Conservation (phyloP, 2,329 filamentous ascomycete species). For the Mycosphaerella sp. region DNA sequence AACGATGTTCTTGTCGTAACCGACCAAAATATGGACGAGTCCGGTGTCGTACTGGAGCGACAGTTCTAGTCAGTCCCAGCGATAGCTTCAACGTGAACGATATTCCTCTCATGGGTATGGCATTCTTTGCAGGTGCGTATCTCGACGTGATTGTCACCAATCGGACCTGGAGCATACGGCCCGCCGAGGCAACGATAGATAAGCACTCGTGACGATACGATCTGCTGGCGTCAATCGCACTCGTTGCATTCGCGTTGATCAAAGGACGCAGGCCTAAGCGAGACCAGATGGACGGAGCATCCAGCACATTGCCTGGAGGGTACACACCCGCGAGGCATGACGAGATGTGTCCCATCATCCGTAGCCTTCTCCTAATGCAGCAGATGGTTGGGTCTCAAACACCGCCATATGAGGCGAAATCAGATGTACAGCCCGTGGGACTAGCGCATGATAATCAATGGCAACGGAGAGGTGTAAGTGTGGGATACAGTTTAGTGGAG, state of each 20-base stretch:
- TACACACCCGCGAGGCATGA: not conserved
- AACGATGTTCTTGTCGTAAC: slow-evolving; percentile 16
- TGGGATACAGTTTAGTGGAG: not conserved
- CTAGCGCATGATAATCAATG: not conserved
- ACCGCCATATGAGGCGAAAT: slow-evolving; percentile 8
- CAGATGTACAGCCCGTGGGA: slow-evolving; percentile 6
- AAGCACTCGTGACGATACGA: not conserved
- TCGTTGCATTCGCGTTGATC: no score
- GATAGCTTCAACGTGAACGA: slow-evolving; percentile 10
- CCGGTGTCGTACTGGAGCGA: slow-evolving; percentile 8
- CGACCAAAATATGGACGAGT: slow-evolving; percentile 8
- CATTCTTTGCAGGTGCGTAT: slow-evolving; percentile 18
- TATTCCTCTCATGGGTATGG: slow-evolving; percentile 7
- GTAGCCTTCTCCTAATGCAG: not conserved
- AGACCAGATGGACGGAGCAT: no score
- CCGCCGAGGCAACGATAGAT: slow-evolving; percentile 8
- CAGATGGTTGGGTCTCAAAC: slow-evolving; percentile 5
- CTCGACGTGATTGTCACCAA: slow-evolving; percentile 15
- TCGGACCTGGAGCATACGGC: slow-evolving; percentile 15
- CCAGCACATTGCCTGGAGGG: not conserved
- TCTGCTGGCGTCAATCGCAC: no score
- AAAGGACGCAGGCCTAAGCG: no score
- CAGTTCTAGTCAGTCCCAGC: slow-evolving; percentile 1
- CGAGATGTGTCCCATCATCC: slow-evolving; percentile 1
- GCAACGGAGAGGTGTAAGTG: not conserved